Percentiles rank a stretch among this genome's conserved stretches.
phyloP scores from a whole-genome alignment of 805 yeast genomes.

The Kodamaea lidongshanica region DNA sequence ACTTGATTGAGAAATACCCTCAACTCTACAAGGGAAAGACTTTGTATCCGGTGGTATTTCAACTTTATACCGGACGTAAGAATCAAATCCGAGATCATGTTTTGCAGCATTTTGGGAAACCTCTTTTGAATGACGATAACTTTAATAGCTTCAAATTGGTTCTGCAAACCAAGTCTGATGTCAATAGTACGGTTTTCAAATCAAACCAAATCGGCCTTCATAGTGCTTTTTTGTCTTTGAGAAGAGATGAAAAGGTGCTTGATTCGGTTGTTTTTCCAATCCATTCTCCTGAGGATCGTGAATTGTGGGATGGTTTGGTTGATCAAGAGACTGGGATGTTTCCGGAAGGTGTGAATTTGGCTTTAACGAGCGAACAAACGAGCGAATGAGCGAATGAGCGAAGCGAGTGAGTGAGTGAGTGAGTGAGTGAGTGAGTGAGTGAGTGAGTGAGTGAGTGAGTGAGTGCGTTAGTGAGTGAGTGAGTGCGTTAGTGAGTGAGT shows the following conservation, averaged over 20 bases:
- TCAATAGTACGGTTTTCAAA: slow-evolving; percentile 14
- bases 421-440: no score
- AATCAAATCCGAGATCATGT: slow-evolving; percentile 23
- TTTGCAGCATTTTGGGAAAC: slow-evolving; percentile 13
- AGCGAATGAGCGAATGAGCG: no score
- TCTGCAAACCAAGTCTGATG: not conserved
- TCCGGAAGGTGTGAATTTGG: no score
- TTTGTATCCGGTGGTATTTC: slow-evolving; percentile 15
- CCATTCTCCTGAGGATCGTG: slow-evolving; percentile 4
- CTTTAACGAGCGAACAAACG: no score
- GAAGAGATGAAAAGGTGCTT: slow-evolving; percentile 3
- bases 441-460: no score
- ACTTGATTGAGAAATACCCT: slow-evolving; percentile 10
- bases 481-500: no score
- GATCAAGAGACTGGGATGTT: no score
- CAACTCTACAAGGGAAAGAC: slow-evolving; percentile 10
- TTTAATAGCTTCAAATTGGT: slow-evolving; percentile 14
- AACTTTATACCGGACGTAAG: slow-evolving; percentile 19
- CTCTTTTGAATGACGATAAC: slow-evolving; percentile 20
- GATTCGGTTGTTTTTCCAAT: slow-evolving; percentile 4
- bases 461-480: no score
- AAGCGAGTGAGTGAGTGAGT: no score
- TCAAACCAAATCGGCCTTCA: slow-evolving; percentile 21
- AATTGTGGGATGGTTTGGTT: slow-evolving; percentile 7
- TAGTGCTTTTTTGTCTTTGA: slow-evolving; percentile 12